Percentiles rank a stretch among this genome's conserved stretches.
These are phyloP conservation scores for Sphaerulina populicola DNA, from an alignment of 2,329 filamentous ascomycete genomes.

Conservation along the genomic window DNA sequence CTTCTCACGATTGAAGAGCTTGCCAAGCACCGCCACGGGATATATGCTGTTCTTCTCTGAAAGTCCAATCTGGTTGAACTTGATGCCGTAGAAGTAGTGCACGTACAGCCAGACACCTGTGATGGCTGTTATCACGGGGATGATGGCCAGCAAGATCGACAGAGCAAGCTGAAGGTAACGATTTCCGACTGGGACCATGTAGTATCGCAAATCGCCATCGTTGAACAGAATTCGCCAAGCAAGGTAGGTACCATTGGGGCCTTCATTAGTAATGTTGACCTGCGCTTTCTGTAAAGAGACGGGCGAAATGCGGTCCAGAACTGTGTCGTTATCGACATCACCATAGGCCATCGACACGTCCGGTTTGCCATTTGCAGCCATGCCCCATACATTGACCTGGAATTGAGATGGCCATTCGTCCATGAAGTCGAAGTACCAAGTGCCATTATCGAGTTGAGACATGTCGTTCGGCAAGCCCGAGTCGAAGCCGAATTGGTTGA, in stretches of 20 bases:
- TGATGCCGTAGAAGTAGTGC: constrained; percentile 55
- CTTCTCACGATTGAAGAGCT: constrained; percentile 21
- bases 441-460: constrained; percentile 40
- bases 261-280: constrained; percentile 50
- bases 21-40: constrained; percentile 22
- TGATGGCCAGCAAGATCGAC: constrained; percentile 46
- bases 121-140: constrained; percentile 46
- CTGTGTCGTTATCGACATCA: constrained; percentile 52
- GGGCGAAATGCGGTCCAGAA: constrained; percentile 55
- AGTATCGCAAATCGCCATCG: constrained; percentile 47
- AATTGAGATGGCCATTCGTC: constrained; percentile 55
- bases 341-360: constrained; percentile 53
- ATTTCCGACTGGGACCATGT: constrained; percentile 48
- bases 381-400: constrained; percentile 59
- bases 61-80: constrained; percentile 53
- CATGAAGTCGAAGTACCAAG: constrained; percentile 55
- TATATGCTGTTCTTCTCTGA: constrained; percentile 41
- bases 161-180: constrained; percentile 47
- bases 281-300: constrained; percentile 48
- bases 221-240: constrained; percentile 50
- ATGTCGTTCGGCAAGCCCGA: constrained; percentile 50
- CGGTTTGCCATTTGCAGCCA: constrained; percentile 54
- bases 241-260: constrained; percentile 48
- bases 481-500: constrained; percentile 58
- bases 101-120: constrained; percentile 50